Percentiles rank a stretch among this genome's conserved stretches.
phyloP scores from a whole-genome alignment of 495 filamentous ascomycete genomes.

The Elaphomyces granulatus region DNA sequence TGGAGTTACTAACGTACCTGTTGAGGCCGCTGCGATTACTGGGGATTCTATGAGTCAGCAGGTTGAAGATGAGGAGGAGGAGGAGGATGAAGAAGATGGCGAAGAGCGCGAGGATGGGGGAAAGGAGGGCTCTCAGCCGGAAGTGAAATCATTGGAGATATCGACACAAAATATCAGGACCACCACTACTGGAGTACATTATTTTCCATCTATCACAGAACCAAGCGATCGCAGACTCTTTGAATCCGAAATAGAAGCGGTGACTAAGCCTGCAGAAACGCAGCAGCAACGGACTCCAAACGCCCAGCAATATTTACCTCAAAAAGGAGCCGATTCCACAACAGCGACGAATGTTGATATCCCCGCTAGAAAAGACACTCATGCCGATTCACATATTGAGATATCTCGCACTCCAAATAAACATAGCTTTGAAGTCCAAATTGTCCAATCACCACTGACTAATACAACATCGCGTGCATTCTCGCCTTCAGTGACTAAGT shows the following conservation, averaged over 20 bases:
- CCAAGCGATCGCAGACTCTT: not conserved
- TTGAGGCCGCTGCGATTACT: slow-evolving; percentile 16
- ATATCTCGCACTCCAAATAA: not conserved
- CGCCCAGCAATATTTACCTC: not conserved
- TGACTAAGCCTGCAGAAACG: not conserved
- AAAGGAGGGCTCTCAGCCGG: not conserved
- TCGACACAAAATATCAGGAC: not conserved
- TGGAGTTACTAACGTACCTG: slow-evolving; percentile 10
- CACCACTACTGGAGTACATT: not conserved
- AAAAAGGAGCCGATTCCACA: not conserved
- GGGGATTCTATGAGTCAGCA: slow-evolving; percentile 30
- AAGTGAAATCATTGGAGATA: not conserved
- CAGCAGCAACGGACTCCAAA: not conserved
- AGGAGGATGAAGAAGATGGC: slow-evolving; percentile 33
- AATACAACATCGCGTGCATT: too few relatives aligned
- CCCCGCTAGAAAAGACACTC: not conserved
- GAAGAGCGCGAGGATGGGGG: slow-evolving; percentile 14
- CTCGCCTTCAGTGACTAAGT: too few relatives aligned
- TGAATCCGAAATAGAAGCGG: not conserved
- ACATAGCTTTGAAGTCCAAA: too few relatives aligned
- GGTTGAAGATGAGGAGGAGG: slow-evolving; percentile 26
- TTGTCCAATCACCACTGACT: too few relatives aligned
- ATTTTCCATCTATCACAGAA: not conserved
- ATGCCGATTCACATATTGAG: not conserved
- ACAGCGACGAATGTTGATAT: not conserved